These are phyloP conservation scores for Tricholomella constricta DNA, from an alignment of 768 basidiomycete species.

Conservation along the genomic window DNA sequence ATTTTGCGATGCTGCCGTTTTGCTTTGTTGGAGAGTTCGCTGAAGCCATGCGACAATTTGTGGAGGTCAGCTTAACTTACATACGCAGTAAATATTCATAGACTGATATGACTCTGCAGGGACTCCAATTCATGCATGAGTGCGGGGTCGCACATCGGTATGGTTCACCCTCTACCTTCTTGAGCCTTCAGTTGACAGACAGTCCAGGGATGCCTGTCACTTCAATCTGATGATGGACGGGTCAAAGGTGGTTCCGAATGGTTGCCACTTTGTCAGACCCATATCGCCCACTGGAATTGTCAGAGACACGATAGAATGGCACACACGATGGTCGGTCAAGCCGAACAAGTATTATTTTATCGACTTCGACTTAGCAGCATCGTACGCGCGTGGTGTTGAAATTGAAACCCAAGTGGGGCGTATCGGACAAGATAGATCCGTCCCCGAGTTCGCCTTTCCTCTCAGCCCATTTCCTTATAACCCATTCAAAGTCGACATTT, in stretches of 20 bases:
- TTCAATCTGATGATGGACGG: constrained; percentile 4
- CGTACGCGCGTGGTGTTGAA: neutral
- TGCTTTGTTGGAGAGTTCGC: constrained; percentile 12
- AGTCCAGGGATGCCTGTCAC: neutral
- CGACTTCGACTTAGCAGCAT: neutral
- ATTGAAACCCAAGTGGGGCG: neutral
- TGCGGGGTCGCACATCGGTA: constrained; percentile 13
- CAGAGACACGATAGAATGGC: neutral
- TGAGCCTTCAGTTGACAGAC: neutral
- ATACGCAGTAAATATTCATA: neutral
- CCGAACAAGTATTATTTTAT: neutral
- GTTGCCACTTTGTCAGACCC: neutral
- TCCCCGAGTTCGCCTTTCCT: neutral
- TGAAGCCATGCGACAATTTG: constrained; percentile 15
- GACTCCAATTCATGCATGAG: constrained; percentile 15
- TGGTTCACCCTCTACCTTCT: neutral
- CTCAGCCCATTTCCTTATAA: neutral
- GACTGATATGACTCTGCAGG: neutral
- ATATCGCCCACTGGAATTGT: neutral
- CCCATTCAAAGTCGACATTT: too few relatives aligned
- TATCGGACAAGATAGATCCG: neutral
- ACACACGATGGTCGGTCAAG: neutral
- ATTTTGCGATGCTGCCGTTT: constrained; percentile 11
- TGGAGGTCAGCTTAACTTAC: constrained; percentile 7
- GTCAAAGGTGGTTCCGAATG: neutral